phyloP scores from a whole-genome alignment of 495 filamentous ascomycete species.

The Friedmanniomyces simplex region DNA sequence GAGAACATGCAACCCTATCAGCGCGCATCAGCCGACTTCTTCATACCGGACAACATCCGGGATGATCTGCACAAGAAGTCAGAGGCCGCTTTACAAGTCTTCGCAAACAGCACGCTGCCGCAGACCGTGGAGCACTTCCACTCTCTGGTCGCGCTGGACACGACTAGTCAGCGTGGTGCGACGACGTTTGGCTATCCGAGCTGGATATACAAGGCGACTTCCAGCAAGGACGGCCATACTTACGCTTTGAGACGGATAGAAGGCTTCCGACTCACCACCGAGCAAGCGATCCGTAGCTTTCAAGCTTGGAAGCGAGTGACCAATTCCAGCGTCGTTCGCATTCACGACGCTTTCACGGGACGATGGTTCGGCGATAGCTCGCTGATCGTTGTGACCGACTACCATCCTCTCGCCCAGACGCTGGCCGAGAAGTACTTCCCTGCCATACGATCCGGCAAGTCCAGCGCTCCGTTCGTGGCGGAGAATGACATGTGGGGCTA shows the following conservation, averaged over 20 bases:
- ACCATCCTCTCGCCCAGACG: slow-evolving; percentile 83
- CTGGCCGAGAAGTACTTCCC: slow-evolving; percentile 70
- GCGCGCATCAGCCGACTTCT: slow-evolving; percentile 75
- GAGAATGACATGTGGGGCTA: slow-evolving; percentile 86
- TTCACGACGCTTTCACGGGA: slow-evolving; percentile 90
- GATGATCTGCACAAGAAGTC: slow-evolving; percentile 84
- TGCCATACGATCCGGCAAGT: not conserved
- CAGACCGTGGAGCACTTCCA: slow-evolving; percentile 74
- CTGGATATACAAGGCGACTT: slow-evolving; percentile 94
- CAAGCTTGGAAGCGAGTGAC: slow-evolving; percentile 85
- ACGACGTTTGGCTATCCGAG: slow-evolving; percentile 72
- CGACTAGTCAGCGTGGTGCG: slow-evolving; percentile 62
- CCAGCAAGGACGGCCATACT: slow-evolving; percentile 69
- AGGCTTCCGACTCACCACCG: slow-evolving; percentile 75
- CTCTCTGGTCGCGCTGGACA: slow-evolving; percentile 82
- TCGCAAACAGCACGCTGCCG: slow-evolving; percentile 70
- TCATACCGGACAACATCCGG: slow-evolving; percentile 71
- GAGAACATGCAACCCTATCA: slow-evolving; percentile 74
- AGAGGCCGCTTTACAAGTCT: slow-evolving; percentile 71
- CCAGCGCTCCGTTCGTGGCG: slow-evolving; percentile 40
- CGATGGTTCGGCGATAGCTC: slow-evolving; percentile 89
- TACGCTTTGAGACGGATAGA: slow-evolving; percentile 81
- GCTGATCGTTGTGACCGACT: slow-evolving; percentile 86
- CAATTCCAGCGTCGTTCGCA: slow-evolving; percentile 71
- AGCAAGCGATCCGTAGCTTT: slow-evolving; percentile 72